phyloP scores from a whole-genome alignment of 2,329 filamentous ascomycete genomes.

The Cyanodermella asteris region DNA sequence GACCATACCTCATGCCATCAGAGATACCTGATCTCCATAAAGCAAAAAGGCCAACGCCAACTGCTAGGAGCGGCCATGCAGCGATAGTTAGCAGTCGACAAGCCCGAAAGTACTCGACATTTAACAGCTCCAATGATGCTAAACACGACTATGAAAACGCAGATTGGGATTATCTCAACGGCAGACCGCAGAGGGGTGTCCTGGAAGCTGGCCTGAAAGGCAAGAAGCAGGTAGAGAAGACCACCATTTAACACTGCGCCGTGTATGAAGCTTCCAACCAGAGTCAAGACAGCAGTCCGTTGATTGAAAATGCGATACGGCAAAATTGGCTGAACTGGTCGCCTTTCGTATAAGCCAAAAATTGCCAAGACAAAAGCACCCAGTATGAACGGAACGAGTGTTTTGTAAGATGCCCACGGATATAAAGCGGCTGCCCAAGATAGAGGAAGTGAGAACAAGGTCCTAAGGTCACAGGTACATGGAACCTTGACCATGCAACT shows the following conservation, averaged over 20 bases:
- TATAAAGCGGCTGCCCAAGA: conserved; percentile 47
- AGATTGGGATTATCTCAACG: too few species aligned
- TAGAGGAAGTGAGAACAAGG: conserved; percentile 37
- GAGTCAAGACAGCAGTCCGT: conserved; percentile 23
- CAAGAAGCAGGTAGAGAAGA: conserved; percentile 31
- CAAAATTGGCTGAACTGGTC: conserved; percentile 26
- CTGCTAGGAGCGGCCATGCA: too few species aligned
- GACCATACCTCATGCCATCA: too few species aligned
- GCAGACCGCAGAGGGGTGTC: too few species aligned
- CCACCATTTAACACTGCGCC: conserved; percentile 20
- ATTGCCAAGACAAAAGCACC: conserved; percentile 28
- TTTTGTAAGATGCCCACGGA: conserved; percentile 38
- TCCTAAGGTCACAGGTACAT: conserved; percentile 15
- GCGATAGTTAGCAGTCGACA: too few species aligned
- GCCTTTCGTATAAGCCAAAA: conserved; percentile 34
- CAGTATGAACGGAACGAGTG: conserved; percentile 37
- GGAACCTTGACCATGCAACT: conserved; percentile 12
- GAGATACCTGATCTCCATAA: too few species aligned
- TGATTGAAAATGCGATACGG: conserved; percentile 23
- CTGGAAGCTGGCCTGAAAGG: conserved; percentile 16
- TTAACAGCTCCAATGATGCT: too few species aligned
- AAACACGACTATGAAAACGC: too few species aligned
- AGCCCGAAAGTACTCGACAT: too few species aligned
- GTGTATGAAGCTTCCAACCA: conserved; percentile 28
- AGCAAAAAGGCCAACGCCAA: too few species aligned